These are phyloP conservation scores for Mucor velutinosus DNA, from an alignment of 371 early-diverging fungal genomes.

Conservation along the genomic window DNA sequence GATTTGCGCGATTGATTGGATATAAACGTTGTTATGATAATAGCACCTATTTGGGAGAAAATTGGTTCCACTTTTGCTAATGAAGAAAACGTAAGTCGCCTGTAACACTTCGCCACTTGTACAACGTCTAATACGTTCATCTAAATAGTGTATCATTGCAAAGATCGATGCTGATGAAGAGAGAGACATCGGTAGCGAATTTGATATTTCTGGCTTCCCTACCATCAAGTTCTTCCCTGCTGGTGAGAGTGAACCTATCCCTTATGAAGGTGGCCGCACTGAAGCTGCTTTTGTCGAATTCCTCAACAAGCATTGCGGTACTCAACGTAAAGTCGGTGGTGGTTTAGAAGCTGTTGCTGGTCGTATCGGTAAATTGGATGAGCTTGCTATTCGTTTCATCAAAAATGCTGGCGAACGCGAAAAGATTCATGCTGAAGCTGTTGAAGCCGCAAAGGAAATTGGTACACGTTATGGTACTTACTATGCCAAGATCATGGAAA, in stretches of 20 bases:
- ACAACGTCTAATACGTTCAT: background rate
- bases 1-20: background rate
- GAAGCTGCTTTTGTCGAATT: slow-evolving; percentile 85
- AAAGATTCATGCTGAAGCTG: slow-evolving; percentile 41
- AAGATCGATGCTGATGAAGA: slow-evolving; percentile 85
- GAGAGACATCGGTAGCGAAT: slow-evolving; percentile 53
- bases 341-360: slow-evolving; percentile 64
- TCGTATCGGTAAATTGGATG: slow-evolving; percentile 69
- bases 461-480: slow-evolving; percentile 60
- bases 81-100: slow-evolving; percentile 38
- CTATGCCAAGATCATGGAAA: slow-evolving; percentile 78
- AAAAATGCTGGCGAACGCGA: slow-evolving; percentile 41
- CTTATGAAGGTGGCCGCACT: slow-evolving; percentile 78
- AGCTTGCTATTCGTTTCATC: slow-evolving; percentile 65
- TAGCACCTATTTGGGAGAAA: slow-evolving; percentile 70
- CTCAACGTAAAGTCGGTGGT: slow-evolving; percentile 82
- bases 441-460: slow-evolving; percentile 29
- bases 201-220: slow-evolving; percentile 80
- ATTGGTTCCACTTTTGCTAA: slow-evolving; percentile 57
- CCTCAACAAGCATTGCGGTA: slow-evolving; percentile 88
- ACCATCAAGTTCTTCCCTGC: slow-evolving; percentile 88
- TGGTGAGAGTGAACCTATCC: slow-evolving; percentile 66
- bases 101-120: background rate
- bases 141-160: slow-evolving; percentile 72
- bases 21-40: background rate